Percentiles rank a stretch among this genome's conserved stretches.
phyloP scores from a whole-genome alignment of 2,329 filamentous ascomycete genomes.

The Arthrobotrys sphaeroides region DNA sequence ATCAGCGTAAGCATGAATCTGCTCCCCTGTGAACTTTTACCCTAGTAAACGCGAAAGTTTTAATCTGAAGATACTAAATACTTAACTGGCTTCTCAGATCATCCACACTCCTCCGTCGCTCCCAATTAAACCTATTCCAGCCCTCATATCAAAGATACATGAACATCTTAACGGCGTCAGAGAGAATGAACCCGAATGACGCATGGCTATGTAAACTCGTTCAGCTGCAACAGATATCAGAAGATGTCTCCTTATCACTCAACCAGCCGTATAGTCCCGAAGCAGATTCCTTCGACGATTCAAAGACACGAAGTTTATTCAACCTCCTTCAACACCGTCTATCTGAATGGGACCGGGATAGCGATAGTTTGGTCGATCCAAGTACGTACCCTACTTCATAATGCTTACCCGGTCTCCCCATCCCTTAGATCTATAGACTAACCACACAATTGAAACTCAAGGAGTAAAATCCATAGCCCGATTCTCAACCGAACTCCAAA shows the following conservation, averaged over 20 bases:
- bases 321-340: not conserved
- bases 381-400: not conserved
- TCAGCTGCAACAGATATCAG: slow-evolving; percentile 14
- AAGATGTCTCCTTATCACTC: slow-evolving; percentile 12
- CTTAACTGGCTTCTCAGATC: not conserved
- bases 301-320: not conserved
- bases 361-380: not conserved
- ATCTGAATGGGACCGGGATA: slow-evolving; percentile 1
- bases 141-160: slow-evolving; percentile 1
- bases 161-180: not conserved
- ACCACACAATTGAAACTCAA: not conserved
- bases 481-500: not conserved
- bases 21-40: too few relatives aligned
- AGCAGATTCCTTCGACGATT: slow-evolving; percentile 21
- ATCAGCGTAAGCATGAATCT: slow-evolving; percentile 20
- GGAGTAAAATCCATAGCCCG: not conserved
- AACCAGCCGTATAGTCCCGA: not conserved
- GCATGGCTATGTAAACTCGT: slow-evolving; percentile 11
- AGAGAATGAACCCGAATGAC: not conserved
- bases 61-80: not conserved
- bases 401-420: too few relatives aligned
- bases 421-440: not conserved
- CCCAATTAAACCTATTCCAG: slow-evolving; percentile 8
- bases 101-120: slow-evolving; percentile 10
- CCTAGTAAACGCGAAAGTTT: too few relatives aligned